Percentiles rank a stretch among this genome's conserved stretches.
Evolutionary conservation across 164 flowering plant genomes (phyloP).

Genomic region (Nymphaea thermarum): DNA sequence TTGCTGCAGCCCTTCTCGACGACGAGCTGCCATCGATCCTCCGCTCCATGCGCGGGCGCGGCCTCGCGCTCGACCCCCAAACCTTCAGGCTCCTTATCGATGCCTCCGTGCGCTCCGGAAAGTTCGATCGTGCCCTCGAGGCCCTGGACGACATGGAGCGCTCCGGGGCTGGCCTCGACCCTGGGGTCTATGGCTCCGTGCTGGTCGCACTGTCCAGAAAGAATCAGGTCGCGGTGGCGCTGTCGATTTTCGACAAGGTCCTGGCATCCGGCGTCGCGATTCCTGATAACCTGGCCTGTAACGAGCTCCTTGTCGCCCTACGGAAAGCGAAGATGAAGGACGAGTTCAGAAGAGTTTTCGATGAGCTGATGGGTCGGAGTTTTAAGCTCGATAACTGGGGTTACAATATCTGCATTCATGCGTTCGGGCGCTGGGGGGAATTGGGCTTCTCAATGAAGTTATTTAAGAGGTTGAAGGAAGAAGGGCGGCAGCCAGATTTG

Average conservation of each 20-base stretch:
- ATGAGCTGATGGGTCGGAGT: constrained; percentile 30
- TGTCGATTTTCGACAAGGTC: constrained; percentile 55
- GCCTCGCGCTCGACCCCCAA: constrained; percentile 36
- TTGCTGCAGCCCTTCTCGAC: constrained; percentile 17
- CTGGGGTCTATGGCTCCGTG: constrained; percentile 44
- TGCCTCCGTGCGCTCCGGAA: constrained; percentile 38
- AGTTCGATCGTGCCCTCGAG: constrained; percentile 53
- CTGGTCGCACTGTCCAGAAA: constrained; percentile 59
- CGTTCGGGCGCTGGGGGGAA: constrained; percentile 93
- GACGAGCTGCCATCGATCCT: constrained; percentile 36
- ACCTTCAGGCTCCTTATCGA: constrained; percentile 57
- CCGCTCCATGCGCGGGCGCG: constrained; percentile 49
- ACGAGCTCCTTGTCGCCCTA: constrained; percentile 59
- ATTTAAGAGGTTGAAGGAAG: constrained; percentile 78
- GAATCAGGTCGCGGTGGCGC: constrained; percentile 44
- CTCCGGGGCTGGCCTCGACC: constrained; percentile 25
- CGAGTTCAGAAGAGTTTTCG: constrained; percentile 46
- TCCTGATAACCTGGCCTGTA: constrained; percentile 43
- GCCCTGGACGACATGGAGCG: constrained; percentile 60
- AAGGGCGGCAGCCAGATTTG: constrained; percentile 48
- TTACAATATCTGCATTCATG: constrained; percentile 84
- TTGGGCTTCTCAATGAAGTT: constrained; percentile 39
- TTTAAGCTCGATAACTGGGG: constrained; percentile 53
- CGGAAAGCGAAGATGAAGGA: constrained; percentile 47
- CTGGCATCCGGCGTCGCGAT: constrained; percentile 17